Base-by-base conservation (phyloP, 2,329 filamentous ascomycete species). In the Zelopaecilomyces penicillatus region DNA sequence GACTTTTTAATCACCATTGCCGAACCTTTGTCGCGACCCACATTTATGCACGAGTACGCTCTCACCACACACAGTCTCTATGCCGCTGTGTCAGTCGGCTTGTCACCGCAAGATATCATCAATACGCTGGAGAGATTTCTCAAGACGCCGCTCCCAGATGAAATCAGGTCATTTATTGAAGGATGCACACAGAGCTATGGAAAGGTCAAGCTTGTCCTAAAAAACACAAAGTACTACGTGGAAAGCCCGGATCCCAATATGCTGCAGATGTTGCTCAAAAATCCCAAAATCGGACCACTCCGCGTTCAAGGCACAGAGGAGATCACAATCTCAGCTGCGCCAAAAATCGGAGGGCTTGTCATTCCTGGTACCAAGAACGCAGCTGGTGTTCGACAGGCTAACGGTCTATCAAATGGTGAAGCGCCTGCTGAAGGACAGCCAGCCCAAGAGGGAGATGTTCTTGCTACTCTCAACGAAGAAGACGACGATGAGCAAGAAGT, bases 1-100 rank as follows among this genome's bases (percentile, higher is more conserved):
- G 89, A 95, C 62, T 95, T 98, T 61, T 73, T 98, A 47, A 95
- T 94, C 56, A 95, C 93, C 39, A 91, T 98, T 54, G 87, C 91
- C 50, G 91, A 98, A 68, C 93, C 91, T 12, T 74, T 91, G 47
- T 96, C 90, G 32, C 82, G 91, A 48, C 91, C 93, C 46, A 85
- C 82, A 5, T 91, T 89, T 59, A 79, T 97, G 51, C 93, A 97
- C 69, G 91, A 98, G 66, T 97, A 97, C 65, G 79, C 83, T 45
- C 76, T 98, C 56, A 96, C 89, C 2, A 82, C 86, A 27, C 90
- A 97, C 66, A 95, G 88, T 65, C 73, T 98, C 43, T 96, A 97
- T 65, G 91, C 93, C 30, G 93, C 93, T 35, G 87, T 97, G 4
- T 95, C 89, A 5, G 89, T 97, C 47, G 93, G 93, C n/a, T 70